phyloP scores from a whole-genome alignment of 2,329 filamentous ascomycete genomes.

The Stagonosporopsis chrysanthemi region DNA sequence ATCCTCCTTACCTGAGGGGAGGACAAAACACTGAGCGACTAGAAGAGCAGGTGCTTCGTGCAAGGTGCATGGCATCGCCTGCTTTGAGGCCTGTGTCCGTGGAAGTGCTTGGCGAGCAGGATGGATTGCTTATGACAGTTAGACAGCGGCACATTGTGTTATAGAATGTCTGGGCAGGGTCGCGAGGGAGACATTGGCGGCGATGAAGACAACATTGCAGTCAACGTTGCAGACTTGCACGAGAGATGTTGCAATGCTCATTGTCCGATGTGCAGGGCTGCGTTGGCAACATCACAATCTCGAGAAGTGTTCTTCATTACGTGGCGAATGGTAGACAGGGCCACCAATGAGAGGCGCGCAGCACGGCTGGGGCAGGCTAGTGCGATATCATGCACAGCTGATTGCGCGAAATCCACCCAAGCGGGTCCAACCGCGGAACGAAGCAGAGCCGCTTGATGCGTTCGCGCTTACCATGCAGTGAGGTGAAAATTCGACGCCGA shows the following conservation, averaged over 20 bases:
- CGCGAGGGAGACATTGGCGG: slow-evolving; percentile 4
- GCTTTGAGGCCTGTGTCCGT: slow-evolving; percentile 12
- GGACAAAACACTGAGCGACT: slow-evolving; percentile 3
- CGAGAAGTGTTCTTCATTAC: slow-evolving; percentile 11
- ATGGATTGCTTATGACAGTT: slow-evolving; percentile 11
- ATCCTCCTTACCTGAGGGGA: slow-evolving; percentile 7
- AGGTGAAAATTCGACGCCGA: slow-evolving; percentile 16
- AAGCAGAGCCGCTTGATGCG: slow-evolving; percentile 19
- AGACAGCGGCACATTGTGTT: slow-evolving; percentile 4
- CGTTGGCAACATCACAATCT: slow-evolving; percentile 11
- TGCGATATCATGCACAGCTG: neutral
- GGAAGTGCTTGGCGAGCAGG: slow-evolving; percentile 13
- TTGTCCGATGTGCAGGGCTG: neutral
- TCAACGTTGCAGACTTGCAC: slow-evolving; percentile 8
- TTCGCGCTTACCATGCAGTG: slow-evolving; percentile 18
- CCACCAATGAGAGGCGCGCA: slow-evolving; percentile 15
- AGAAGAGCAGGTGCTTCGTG: slow-evolving; percentile 16
- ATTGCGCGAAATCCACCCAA: slow-evolving; percentile 17
- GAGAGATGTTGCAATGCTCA: slow-evolving; percentile 4
- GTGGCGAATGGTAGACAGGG: slow-evolving; percentile 7
- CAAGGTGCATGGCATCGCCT: slow-evolving; percentile 16
- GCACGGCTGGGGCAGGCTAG: slow-evolving; percentile 3
- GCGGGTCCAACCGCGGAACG: slow-evolving; percentile 18
- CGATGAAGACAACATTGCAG: slow-evolving; percentile 3
- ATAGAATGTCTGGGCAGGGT: slow-evolving; percentile 9